These are phyloP conservation scores for Suillus decipiens DNA, from an alignment of 768 basidiomycete genomes.

Conservation along the genomic window DNA sequence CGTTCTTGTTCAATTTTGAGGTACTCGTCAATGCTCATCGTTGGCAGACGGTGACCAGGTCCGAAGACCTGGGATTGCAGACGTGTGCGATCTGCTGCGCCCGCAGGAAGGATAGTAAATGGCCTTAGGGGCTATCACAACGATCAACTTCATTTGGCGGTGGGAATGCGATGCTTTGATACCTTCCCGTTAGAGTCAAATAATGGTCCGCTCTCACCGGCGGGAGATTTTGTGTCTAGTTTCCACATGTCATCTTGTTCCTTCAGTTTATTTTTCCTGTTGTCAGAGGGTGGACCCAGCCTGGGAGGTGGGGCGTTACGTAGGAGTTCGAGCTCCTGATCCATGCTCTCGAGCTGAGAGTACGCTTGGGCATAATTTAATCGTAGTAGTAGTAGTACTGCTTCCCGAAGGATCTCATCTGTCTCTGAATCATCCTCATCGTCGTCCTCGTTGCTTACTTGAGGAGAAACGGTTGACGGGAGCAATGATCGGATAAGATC, in stretches of 20 bases:
- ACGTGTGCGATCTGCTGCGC: constrained; percentile 64
- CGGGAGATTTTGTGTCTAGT: constrained; percentile 57
- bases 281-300: constrained; percentile 33
- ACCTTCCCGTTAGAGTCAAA: constrained; percentile 81
- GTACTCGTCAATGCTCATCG: constrained; percentile 96
- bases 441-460: constrained; percentile 27
- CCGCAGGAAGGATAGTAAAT: constrained; percentile 88
- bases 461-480: constrained; percentile 31
- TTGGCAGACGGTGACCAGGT: constrained; percentile 81
- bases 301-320: constrained; percentile 49
- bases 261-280: constrained; percentile 40
- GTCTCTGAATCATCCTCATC: constrained; percentile 57
- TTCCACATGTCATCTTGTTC: constrained; percentile 68
- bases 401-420: constrained; percentile 68
- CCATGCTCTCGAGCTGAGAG: constrained; percentile 63
- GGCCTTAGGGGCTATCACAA: constrained; percentile 74
- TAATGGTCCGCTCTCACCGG: constrained; percentile 58
- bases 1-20: constrained; percentile 79
- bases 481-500: constrained; percentile 68
- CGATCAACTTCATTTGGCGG: constrained; percentile 13
- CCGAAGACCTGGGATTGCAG: constrained; percentile 83
- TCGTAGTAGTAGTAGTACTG: constrained; percentile 69
- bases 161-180: not conserved
- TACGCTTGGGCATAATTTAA: constrained; percentile 72
- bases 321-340: constrained; percentile 75